Base-by-base conservation (phyloP, 176 grass and related monocot species). In the Eragrostis curvula region DNA sequence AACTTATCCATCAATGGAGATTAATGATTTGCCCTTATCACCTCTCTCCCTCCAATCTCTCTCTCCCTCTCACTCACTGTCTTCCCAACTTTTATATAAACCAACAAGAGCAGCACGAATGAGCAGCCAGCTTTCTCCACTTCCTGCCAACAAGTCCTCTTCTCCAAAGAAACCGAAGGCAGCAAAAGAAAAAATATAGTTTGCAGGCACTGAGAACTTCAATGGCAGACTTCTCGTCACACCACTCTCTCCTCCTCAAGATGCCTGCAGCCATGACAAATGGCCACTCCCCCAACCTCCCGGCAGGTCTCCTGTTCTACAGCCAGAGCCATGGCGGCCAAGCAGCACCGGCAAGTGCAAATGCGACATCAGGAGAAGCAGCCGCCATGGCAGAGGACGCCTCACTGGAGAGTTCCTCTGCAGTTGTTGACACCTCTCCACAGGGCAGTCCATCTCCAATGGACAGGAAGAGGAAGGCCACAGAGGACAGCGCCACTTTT, bases 401-500 rank as follows among this genome's bases (percentile, higher is more conserved):
- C 50, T 86, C 83, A 12, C 42, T 82, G 43, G 83, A 87, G 61
- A 87, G 79, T 74, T 87, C 88, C 6, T 87, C 88, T 56, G 88
- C 74, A 25, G 84, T 90, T 78, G 68, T 90, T 68, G 88, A 86
- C 23, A 84, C 68, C 49, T 79, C 79, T 42, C 84, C 74, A 28
- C 73, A 51, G 66, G 73, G 23, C 8, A 90, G 83, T 32, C 70
- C 55, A 42, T 88, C 90, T 80, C 65, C 65, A 27, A 65, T 66
- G 79, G 90, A 90, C 62, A 88, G 77, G 81, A 96, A 96, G 83
- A 92, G 93, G 81, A 96, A 96, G 78, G 42, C 66, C 32, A 70
- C 68, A 28, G 83, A 89, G 41, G 79, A 90, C 69, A 74, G 66
- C 83, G 66, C 81, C 28, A 92, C 90, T 23, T 57, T 88, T 17